Conservation (phyloP, 2,329 filamentous ascomycete species). For the Periconia macrospinosa region DNA sequence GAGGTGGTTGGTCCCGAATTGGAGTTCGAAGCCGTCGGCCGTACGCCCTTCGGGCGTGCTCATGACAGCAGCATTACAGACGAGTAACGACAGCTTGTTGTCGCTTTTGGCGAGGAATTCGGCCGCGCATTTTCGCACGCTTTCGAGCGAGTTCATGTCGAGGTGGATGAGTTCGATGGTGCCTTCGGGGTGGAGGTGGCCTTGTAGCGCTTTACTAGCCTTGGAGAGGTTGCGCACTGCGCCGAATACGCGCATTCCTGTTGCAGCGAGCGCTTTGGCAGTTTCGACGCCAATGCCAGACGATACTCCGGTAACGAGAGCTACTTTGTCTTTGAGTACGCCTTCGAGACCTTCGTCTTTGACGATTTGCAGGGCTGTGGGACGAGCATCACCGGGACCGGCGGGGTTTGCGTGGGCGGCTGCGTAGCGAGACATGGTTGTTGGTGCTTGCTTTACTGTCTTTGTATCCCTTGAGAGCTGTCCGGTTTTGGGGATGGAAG, state of each 20-base stretch:
- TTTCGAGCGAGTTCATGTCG: conserved; percentile 16
- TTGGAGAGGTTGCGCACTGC: conserved; percentile 46
- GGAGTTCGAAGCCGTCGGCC: conserved; percentile 37
- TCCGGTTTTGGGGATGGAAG: conserved; percentile 23
- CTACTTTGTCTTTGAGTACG: conserved; percentile 27
- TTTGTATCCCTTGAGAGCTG: conserved; percentile 54
- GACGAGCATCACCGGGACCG: conserved; percentile 44
- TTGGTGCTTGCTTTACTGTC: conserved; percentile 20
- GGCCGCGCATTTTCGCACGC: conserved; percentile 17
- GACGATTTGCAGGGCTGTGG: conserved; percentile 45
- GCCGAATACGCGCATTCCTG: conserved; percentile 51
- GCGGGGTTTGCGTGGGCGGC: conserved; percentile 9
- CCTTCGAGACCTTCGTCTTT: conserved; percentile 35
- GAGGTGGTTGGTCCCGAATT: conserved; percentile 51
- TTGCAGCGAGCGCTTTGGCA: conserved; percentile 44
- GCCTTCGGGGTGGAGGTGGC: conserved; percentile 8
- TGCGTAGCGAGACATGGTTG: conserved; percentile 44
- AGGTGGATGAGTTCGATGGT: conserved; percentile 17
- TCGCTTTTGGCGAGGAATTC: conserved; percentile 15
- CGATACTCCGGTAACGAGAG: conserved; percentile 28
- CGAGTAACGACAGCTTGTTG: conserved; percentile 22
- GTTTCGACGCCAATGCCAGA: conserved; percentile 32
- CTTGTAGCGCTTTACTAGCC: conserved; percentile 12
- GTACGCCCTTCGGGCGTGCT: conserved; percentile 23
- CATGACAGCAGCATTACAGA: conserved; percentile 39